Evolutionary conservation across 805 yeast genomes (phyloP).

Genomic region (Candida dajiaensis): DNA sequence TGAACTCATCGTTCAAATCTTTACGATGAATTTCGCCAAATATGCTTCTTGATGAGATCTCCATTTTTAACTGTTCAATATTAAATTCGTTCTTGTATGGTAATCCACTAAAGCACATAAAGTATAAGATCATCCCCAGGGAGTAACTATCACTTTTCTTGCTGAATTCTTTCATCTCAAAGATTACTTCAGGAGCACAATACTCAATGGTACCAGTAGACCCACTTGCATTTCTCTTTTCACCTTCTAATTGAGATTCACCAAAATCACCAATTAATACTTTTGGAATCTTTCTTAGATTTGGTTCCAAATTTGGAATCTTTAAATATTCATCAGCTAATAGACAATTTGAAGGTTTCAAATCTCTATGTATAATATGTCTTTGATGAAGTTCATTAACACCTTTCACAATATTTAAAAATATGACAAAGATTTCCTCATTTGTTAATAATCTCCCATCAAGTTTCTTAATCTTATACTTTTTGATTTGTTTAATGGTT

Average conservation of each 20-base stretch:
- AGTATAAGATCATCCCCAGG: conserved; percentile 76
- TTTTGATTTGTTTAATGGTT: conserved; percentile 32
- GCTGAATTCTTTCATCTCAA: conserved; percentile 42
- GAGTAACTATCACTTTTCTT: conserved; percentile 77
- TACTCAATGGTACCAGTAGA: conserved; percentile 85
- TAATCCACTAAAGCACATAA: conserved; percentile 60
- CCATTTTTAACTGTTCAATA: conserved; percentile 27
- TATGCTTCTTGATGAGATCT: conserved; percentile 23
- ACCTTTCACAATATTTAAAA: conserved; percentile 64
- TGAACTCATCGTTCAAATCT: conserved; percentile 25
- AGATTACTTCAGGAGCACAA: conserved; percentile 67
- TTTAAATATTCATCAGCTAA: conserved; percentile 28
- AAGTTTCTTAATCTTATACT: conserved; percentile 22
- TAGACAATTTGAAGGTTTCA: conserved; percentile 85
- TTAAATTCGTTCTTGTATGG: conserved; percentile 42
- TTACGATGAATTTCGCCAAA: background rate
- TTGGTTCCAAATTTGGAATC: conserved; percentile 9
- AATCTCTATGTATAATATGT: conserved; percentile 81
- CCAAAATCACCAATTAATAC: conserved; percentile 86
- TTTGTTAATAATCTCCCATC: conserved; percentile 37
- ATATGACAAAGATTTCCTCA: conserved; percentile 61
- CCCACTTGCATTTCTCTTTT: conserved; percentile 62
- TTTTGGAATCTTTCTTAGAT: conserved; percentile 42
- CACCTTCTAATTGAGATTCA: conserved; percentile 75
- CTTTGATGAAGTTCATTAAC: conserved; percentile 64